phyloP scores from a whole-genome alignment of 345 rosid species.

The Limnanthes douglasii region DNA sequence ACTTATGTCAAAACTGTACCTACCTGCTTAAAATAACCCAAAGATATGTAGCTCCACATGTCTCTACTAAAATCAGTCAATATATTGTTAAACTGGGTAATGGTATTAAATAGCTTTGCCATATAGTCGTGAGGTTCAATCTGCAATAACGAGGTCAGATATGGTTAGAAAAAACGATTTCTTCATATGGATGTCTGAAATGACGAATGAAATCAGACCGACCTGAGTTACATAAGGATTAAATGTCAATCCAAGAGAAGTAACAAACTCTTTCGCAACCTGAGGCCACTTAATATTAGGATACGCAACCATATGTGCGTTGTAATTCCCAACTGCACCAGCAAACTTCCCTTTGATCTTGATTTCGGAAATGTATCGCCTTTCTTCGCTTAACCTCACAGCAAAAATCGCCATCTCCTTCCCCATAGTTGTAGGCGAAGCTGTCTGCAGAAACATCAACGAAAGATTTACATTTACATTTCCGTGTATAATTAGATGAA shows the following conservation, averaged over 20 bases:
- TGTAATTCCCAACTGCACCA: slow-evolving; percentile 95
- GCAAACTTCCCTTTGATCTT: slow-evolving; percentile 87
- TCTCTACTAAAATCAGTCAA: slow-evolving; percentile 72
- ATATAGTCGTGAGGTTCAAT: slow-evolving; percentile 79
- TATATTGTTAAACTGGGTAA: slow-evolving; percentile 45
- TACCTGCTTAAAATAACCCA: slow-evolving; percentile 84
- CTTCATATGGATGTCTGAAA: background rate
- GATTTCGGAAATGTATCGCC: slow-evolving; percentile 49
- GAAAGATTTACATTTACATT: no score
- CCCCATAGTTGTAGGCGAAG: slow-evolving; percentile 87
- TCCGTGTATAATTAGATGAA: no score
- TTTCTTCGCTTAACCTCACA: slow-evolving; percentile 67
- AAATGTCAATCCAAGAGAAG: slow-evolving; percentile 68
- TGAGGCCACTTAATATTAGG: slow-evolving; percentile 59
- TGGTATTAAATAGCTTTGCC: slow-evolving; percentile 52
- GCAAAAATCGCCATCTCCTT: slow-evolving; percentile 96
- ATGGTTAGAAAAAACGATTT: background rate
- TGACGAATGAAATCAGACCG: background rate
- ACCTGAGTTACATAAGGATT: slow-evolving; percentile 95
- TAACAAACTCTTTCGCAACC: slow-evolving; percentile 67
- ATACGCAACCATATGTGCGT: slow-evolving; percentile 87
- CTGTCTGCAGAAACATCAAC: no score
- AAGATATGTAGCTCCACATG: slow-evolving; percentile 82
- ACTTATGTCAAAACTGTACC: slow-evolving; percentile 1
- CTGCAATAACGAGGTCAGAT: slow-evolving; percentile 36